phyloP scores from a whole-genome alignment of 2,329 filamentous ascomycete species.

The Clonostachys rosea region DNA sequence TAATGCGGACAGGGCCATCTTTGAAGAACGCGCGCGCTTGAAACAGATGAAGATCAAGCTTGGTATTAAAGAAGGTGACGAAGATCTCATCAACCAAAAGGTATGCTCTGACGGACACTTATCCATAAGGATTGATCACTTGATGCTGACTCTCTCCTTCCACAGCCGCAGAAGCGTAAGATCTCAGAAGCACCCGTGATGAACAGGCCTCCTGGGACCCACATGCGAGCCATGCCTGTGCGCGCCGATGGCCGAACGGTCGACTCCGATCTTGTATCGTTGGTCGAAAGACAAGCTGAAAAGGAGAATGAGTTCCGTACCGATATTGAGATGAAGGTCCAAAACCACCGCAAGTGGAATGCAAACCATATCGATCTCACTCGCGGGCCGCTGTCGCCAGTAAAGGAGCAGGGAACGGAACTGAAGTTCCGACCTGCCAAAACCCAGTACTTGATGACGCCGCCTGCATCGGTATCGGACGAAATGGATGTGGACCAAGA shows the following conservation, averaged over 20 bases:
- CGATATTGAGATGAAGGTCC: slow-evolving; percentile 82
- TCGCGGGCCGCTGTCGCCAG: slow-evolving; percentile 76
- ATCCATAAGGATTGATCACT: slow-evolving; percentile 9
- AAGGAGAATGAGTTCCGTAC: slow-evolving; percentile 75
- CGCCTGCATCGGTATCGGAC: slow-evolving; percentile 49
- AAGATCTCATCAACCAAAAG: slow-evolving; percentile 93
- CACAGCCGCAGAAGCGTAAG: slow-evolving; percentile 68
- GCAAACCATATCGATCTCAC: slow-evolving; percentile 85
- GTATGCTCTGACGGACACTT: slow-evolving; percentile 41
- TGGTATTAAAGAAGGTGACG: slow-evolving; percentile 87
- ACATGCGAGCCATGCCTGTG: slow-evolving; percentile 60
- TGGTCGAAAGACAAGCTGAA: slow-evolving; percentile 75
- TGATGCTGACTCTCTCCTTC: slow-evolving; percentile 27
- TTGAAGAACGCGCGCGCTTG: slow-evolving; percentile 75
- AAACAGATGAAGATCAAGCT: slow-evolving; percentile 87
- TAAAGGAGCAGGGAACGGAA: slow-evolving; percentile 58
- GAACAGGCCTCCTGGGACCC: slow-evolving; percentile 57
- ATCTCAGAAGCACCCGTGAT: slow-evolving; percentile 52
- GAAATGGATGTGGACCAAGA: slow-evolving; percentile 51
- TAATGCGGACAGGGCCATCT: slow-evolving; percentile 69
- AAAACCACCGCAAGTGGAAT: slow-evolving; percentile 90
- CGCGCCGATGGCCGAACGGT: slow-evolving; percentile 66
- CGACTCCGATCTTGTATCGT: slow-evolving; percentile 73
- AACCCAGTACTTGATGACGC: slow-evolving; percentile 65
- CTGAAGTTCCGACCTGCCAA: slow-evolving; percentile 67